Conservation (phyloP, 2,329 filamentous ascomycete genomes). For the Alternaria sp. region DNA sequence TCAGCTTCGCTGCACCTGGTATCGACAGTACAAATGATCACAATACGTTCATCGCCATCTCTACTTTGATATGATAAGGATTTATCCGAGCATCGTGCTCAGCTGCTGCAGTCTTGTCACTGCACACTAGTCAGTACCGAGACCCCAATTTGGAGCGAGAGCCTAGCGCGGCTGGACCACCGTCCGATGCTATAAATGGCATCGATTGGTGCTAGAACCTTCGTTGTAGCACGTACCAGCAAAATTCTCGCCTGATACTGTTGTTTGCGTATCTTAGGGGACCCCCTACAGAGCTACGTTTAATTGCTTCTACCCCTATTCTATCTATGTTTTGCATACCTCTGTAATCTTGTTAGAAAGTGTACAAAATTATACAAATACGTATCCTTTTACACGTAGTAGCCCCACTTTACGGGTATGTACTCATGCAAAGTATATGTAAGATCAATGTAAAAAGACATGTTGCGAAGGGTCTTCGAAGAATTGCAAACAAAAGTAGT, state of each 20-base stretch:
- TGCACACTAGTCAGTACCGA: neutral
- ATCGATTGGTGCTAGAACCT: neutral
- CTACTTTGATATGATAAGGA: neutral
- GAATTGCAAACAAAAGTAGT: neutral
- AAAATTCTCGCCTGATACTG: neutral
- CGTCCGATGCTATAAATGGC: constrained; percentile 7
- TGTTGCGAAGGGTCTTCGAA: too few relatives aligned
- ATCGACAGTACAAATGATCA: neutral
- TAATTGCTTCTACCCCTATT: too few relatives aligned
- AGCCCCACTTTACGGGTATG: too few relatives aligned
- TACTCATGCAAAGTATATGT: too few relatives aligned
- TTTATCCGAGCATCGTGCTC: neutral
- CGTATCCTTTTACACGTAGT: too few relatives aligned
- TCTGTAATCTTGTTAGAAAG: too few relatives aligned
- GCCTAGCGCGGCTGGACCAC: constrained; percentile 3
- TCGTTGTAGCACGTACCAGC: constrained; percentile 6
- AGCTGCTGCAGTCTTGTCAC: neutral
- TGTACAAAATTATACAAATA: too few relatives aligned
- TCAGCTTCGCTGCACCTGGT: neutral
- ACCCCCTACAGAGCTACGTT: too few relatives aligned
- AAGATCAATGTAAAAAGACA: too few relatives aligned
- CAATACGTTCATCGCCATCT: neutral
- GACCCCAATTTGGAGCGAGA: neutral
- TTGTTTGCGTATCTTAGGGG: too few relatives aligned
- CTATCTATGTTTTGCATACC: too few relatives aligned